These are phyloP conservation scores for Obba rivulosa DNA, from an alignment of 768 basidiomycete species.

Conservation along the genomic window DNA sequence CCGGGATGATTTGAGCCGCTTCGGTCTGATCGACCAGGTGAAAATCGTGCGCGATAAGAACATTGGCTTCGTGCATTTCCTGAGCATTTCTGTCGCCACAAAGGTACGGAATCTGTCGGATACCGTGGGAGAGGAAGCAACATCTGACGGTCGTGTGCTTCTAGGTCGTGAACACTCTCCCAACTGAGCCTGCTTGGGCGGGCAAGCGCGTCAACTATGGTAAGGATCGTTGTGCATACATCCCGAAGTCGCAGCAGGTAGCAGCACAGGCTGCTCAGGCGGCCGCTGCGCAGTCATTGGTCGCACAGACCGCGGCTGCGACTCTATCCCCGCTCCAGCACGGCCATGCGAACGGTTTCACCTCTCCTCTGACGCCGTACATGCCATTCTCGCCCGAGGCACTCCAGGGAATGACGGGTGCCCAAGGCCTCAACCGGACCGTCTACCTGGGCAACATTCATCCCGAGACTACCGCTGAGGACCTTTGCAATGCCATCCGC, in stretches of 20 bases:
- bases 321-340: slow-evolving; percentile 26
- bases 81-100: slow-evolving; percentile 90
- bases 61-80: slow-evolving; percentile 98
- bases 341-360: slow-evolving; percentile 20
- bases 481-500: slow-evolving; percentile 92
- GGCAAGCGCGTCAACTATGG: slow-evolving; percentile 97
- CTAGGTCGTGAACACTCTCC: slow-evolving; percentile 90
- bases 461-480: slow-evolving; percentile 91
- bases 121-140: not conserved
- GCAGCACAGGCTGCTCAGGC: slow-evolving; percentile 84
- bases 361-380: slow-evolving; percentile 27
- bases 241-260: slow-evolving; percentile 92
- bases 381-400: slow-evolving; percentile 36
- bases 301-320: slow-evolving; percentile 43
- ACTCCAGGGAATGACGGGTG: slow-evolving; percentile 47
- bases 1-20: slow-evolving; percentile 85
- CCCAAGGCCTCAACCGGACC: slow-evolving; percentile 77
- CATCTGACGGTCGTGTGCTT: not conserved
- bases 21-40: slow-evolving; percentile 97
- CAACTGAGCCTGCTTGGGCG: slow-evolving; percentile 88
- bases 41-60: slow-evolving; percentile 99
- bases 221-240: slow-evolving; percentile 97
- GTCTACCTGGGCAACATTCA: slow-evolving; percentile 97
- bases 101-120: slow-evolving; percentile 55
- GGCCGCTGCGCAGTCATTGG: slow-evolving; percentile 74